These are phyloP conservation scores for Trichosporon faecale DNA, from an alignment of 1,284 basidiomycete species.

Conservation along the genomic window DNA sequence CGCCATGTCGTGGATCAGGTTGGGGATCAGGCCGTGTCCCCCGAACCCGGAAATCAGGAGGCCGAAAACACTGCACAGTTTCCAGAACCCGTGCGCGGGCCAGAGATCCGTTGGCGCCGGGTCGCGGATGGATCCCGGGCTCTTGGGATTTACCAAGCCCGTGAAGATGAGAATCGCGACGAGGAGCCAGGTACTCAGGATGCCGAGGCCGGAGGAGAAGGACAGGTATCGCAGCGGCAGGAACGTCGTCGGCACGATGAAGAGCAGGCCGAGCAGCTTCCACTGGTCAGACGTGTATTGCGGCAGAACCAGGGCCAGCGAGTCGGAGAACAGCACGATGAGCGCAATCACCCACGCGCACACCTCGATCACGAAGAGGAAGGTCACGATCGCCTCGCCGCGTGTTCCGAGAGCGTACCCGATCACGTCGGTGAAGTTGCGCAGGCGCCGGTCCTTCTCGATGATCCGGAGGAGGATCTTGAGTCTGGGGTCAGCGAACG, in stretches of 20 bases:
- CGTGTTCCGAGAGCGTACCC: slow-evolving; percentile 57
- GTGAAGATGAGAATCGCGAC: slow-evolving; percentile 77
- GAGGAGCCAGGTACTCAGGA: slow-evolving; percentile 70
- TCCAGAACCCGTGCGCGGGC: slow-evolving; percentile 59
- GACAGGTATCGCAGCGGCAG: slow-evolving; percentile 82
- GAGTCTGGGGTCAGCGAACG: slow-evolving; percentile 31
- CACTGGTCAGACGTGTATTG: slow-evolving; percentile 65
- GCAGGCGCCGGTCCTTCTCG: slow-evolving; percentile 41
- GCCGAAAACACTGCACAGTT: slow-evolving; percentile 75
- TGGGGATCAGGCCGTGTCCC: slow-evolving; percentile 50
- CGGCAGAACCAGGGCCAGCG: slow-evolving; percentile 69
- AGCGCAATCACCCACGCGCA: slow-evolving; percentile 69
- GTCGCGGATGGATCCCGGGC: slow-evolving; percentile 76
- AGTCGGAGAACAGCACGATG: slow-evolving; percentile 79
- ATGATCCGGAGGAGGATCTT: slow-evolving; percentile 49
- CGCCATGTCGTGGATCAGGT: slow-evolving; percentile 78
- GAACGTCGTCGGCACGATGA: slow-evolving; percentile 77
- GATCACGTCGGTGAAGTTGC: slow-evolving; percentile 48
- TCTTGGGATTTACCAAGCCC: slow-evolving; percentile 58
- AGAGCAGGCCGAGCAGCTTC: slow-evolving; percentile 67
- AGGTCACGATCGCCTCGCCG: slow-evolving; percentile 65
- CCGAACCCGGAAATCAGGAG: slow-evolving; percentile 78
- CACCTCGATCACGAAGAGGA: slow-evolving; percentile 77
- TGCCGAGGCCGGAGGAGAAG: slow-evolving; percentile 76
- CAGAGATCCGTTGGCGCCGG: slow-evolving; percentile 69